Conservation (phyloP, 345 rosid species). For the Acer campestre region DNA sequence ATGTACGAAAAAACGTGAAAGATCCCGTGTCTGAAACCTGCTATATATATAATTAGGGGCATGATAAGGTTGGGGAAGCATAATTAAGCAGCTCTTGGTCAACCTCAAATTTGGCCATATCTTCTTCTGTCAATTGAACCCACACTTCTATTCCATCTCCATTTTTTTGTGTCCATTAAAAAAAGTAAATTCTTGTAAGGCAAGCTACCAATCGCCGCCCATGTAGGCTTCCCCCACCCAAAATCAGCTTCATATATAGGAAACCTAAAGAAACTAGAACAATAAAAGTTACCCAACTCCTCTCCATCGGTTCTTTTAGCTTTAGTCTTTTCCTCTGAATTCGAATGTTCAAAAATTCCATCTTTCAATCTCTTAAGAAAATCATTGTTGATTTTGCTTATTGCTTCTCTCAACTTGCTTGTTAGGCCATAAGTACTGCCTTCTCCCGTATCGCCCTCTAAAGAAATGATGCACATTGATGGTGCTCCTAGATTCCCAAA, state of each 20-base stretch:
- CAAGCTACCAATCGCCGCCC: background rate
- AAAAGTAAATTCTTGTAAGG: constrained; percentile 32
- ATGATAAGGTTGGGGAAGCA: constrained; percentile 1
- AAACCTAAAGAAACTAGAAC: constrained; percentile 42
- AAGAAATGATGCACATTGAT: constrained; percentile 9
- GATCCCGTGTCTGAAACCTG: too few species aligned
- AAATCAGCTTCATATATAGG: constrained; percentile 41
- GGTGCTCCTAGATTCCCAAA: constrained; percentile 41
- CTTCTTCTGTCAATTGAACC: constrained; percentile 27
- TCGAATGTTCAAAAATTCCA: constrained; percentile 11
- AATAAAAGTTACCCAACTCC: constrained; percentile 28
- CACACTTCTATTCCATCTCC: background rate
- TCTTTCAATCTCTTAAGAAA: constrained; percentile 35
- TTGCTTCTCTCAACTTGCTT: constrained; percentile 27
- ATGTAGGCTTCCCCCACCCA: constrained; percentile 42
- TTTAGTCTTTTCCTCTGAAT: background rate
- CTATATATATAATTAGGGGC: background rate
- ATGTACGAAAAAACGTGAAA: too few species aligned
- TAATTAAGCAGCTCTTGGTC: constrained; percentile 23
- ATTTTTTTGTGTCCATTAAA: background rate
- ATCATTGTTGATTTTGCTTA: constrained; percentile 26
- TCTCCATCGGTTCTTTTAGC: constrained; percentile 22
- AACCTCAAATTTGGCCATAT: constrained; percentile 33
- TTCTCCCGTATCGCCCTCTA: background rate
- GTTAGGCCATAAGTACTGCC: constrained; percentile 15